These are phyloP conservation scores for Yarrowia sp. DNA, from an alignment of 805 yeast genomes.

Conservation along the genomic window DNA sequence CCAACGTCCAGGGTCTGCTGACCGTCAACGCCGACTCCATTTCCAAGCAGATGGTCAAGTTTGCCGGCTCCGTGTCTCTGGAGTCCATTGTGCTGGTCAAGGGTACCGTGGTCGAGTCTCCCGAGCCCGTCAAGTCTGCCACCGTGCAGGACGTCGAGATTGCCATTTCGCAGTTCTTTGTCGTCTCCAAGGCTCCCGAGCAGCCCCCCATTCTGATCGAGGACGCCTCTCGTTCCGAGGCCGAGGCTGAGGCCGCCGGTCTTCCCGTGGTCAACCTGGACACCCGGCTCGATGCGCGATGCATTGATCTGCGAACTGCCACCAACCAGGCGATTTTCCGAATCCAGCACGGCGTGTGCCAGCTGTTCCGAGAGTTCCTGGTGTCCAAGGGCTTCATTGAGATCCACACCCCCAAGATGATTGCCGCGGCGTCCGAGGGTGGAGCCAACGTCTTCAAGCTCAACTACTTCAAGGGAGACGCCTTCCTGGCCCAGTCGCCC, in stretches of 20 bases:
- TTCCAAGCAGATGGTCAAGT: conserved; percentile 95
- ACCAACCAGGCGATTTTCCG: conserved; percentile 98
- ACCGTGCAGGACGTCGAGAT: conserved; percentile 92
- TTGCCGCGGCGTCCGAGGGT: conserved; percentile 97
- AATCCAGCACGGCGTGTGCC: conserved; percentile 88
- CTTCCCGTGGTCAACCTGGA: conserved; percentile 95
- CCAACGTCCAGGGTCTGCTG: conserved; percentile 81
- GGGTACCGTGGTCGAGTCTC: conserved; percentile 83
- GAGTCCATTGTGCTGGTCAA: conserved; percentile 92
- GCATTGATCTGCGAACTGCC: conserved; percentile 93
- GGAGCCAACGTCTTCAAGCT: conserved; percentile 97
- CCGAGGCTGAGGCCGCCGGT: conserved; percentile 77
- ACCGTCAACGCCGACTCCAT: conserved; percentile 72
- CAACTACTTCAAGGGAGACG: conserved; percentile 88
- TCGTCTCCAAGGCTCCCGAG: conserved; percentile 87
- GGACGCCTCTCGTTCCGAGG: conserved; percentile 95
- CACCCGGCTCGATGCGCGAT: conserved; percentile 93
- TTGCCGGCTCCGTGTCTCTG: conserved; percentile 84
- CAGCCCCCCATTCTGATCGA: conserved; percentile 93
- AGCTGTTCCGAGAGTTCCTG: conserved; percentile 88
- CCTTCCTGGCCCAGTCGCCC: conserved; percentile 96
- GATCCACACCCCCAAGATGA: conserved; percentile 93
- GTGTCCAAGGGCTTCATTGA: conserved; percentile 74
- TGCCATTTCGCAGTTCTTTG: conserved; percentile 71
- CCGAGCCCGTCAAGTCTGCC: conserved; percentile 85